Evolutionary conservation across 1,139 yeast genomes (phyloP), one percentile per base, ranked within the genome.

Genomic region (Pichia sp.): DNA sequence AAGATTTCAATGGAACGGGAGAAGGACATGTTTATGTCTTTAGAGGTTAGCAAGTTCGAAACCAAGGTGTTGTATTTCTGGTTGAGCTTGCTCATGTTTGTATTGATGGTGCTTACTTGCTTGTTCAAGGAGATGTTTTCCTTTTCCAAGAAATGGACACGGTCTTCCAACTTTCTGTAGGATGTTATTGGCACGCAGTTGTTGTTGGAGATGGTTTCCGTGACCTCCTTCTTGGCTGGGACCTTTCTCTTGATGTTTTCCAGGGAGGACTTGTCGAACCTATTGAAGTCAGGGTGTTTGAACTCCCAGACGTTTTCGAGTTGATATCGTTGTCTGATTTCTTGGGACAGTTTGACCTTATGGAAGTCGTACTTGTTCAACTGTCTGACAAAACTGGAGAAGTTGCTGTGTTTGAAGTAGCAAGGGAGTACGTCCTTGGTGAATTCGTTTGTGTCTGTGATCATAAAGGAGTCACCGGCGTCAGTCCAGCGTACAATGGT

Each of bases 361-460:
- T 93, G 98, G 76, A 95, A 93, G 59, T 94, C 99, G 62, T 93
- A 93, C 73, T 93, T 91, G 72, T 93, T 93, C 58, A 93, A 72
- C 64, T 91, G 98, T 51, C 98, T 79, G 9, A 91, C 98, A 71
- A 93, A 93, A 57, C 93, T 82, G 35, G 98, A 94, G 68, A 89
- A 91, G 68, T 93, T 93, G 50, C 90, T 81, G 67, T 93, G 98
- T 61, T 91, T 91, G 71, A 93, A 93, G 67, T 90, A 95, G 50
- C 83, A 80, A 15, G 98, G 98, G 44, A 93, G 72, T 30, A 91
- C 85, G 45, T 81, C 81, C 53, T 84, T 85, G 48, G 96, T 89
- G 65, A 93, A 93, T 58, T 85, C 94, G 60, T 86, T 87, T 20
- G 96, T 87, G 67, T 93, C 96, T 37, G 86, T 66, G 30, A 93